Conservation (phyloP, 805 yeast genomes). For the Lipomyces oligophaga region DNA sequence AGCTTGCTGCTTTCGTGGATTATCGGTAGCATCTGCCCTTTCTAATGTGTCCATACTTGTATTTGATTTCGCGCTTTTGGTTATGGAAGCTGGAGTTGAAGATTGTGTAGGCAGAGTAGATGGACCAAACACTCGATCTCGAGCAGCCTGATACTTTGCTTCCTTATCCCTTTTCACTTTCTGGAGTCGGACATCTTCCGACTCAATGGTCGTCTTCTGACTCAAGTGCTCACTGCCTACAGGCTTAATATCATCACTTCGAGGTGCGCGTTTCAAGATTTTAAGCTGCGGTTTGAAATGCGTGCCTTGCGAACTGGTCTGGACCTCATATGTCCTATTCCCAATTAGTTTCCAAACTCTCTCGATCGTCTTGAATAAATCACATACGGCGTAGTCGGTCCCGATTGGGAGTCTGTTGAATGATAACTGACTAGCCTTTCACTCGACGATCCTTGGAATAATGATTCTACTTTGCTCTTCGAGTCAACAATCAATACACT, state of each 20-base stretch:
- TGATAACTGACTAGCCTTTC: no score
- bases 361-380: no score
- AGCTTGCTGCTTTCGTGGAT: no score
- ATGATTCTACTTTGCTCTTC: no score
- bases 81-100: no score
- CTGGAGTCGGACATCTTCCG: slow-evolving; percentile 17
- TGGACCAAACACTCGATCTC: slow-evolving; percentile 23
- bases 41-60: no score
- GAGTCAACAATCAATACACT: no score
- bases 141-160: slow-evolving; percentile 18
- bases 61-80: no score
- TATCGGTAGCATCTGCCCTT: no score
- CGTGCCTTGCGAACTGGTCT: slow-evolving; percentile 13
- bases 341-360: neutral
- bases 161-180: slow-evolving; percentile 22
- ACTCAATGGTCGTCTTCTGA: slow-evolving; percentile 19
- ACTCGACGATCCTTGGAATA: no score
- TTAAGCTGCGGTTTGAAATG: slow-evolving; percentile 24
- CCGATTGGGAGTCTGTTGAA: no score
- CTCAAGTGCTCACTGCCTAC: neutral
- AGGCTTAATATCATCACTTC: neutral
- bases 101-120: neutral
- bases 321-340: slow-evolving; percentile 16
- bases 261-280: slow-evolving; percentile 22
- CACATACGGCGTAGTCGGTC: no score